These are phyloP conservation scores for Coemansia sp. DNA, from an alignment of 192 early-diverging fungal genomes.

Conservation along the genomic window DNA sequence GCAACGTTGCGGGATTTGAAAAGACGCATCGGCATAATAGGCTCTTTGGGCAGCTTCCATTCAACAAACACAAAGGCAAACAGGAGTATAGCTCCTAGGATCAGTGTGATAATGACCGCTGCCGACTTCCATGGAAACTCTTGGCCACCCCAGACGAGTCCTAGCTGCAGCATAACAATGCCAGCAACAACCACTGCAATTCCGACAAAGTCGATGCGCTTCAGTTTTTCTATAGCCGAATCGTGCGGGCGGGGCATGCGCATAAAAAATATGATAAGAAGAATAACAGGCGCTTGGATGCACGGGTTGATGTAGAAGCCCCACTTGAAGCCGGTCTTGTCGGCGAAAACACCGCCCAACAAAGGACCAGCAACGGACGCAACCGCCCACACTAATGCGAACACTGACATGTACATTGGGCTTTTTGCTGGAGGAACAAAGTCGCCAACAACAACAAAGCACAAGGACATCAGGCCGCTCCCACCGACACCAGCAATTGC, in stretches of 20 bases:
- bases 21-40: conserved; percentile 65
- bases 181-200: conserved; percentile 57
- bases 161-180: conserved; percentile 66
- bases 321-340: conserved; percentile 53
- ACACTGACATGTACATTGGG: conserved; percentile 60
- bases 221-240: conserved; percentile 53
- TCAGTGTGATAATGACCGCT: conserved; percentile 44
- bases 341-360: conserved; percentile 61
- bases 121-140: conserved; percentile 59
- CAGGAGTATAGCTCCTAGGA: conserved; percentile 32
- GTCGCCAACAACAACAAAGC: conserved; percentile 69
- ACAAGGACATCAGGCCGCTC: conserved; percentile 63
- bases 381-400: conserved; percentile 59
- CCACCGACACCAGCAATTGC: conserved; percentile 68
- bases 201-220: conserved; percentile 70
- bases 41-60: conserved; percentile 56
- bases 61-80: conserved; percentile 64
- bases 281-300: conserved; percentile 45
- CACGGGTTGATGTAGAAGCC: conserved; percentile 63
- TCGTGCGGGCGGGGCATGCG: conserved; percentile 39
- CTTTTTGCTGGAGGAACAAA: conserved; percentile 60
- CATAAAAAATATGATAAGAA: conserved; percentile 49
- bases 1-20: conserved; percentile 56
- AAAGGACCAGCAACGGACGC: conserved; percentile 61
- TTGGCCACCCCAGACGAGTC: conserved; percentile 73